A percentile compares a stretch with the other conserved stretches of the same genome.
phyloP scores from a whole-genome alignment of 2,329 filamentous ascomycete genomes.

The Gaeumannomyces sp. region DNA sequence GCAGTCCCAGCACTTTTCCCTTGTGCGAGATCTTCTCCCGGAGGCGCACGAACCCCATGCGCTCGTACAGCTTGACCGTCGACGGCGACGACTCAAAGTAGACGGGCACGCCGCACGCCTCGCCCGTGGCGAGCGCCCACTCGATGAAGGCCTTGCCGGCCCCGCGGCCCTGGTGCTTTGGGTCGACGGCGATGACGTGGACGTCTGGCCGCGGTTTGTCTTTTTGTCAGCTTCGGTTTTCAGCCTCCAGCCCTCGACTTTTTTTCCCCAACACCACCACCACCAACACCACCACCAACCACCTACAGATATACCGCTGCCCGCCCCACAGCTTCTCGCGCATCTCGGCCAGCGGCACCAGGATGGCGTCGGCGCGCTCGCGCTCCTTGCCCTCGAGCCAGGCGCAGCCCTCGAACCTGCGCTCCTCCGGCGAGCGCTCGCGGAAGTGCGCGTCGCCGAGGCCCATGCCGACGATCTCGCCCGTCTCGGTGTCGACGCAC shows the following conservation, averaged over 20 bases:
- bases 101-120: constrained; percentile 31
- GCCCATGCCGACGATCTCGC: constrained; percentile 40
- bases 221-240: neutral
- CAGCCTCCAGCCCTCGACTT: too few species aligned
- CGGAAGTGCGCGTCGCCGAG: constrained; percentile 36
- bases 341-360: constrained; percentile 34
- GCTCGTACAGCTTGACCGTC: constrained; percentile 4
- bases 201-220: constrained; percentile 20
- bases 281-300: too few species aligned
- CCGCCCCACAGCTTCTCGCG: constrained; percentile 34
- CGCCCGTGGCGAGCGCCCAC: constrained; percentile 32
- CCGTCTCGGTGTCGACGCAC: constrained; percentile 36
- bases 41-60: neutral
- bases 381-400: constrained; percentile 39
- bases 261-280: too few species aligned
- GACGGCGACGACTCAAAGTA: constrained; percentile 39
- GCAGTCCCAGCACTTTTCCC: neutral
- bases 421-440: constrained; percentile 32
- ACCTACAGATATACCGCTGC: constrained; percentile 32
- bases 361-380: constrained; percentile 35
- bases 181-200: constrained; percentile 39
- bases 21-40: neutral
- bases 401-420: constrained; percentile 35
- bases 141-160: constrained; percentile 35
- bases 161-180: constrained; percentile 35